phyloP scores from a whole-genome alignment of 2,329 filamentous ascomycete species.

The Arthroderma sp. region DNA sequence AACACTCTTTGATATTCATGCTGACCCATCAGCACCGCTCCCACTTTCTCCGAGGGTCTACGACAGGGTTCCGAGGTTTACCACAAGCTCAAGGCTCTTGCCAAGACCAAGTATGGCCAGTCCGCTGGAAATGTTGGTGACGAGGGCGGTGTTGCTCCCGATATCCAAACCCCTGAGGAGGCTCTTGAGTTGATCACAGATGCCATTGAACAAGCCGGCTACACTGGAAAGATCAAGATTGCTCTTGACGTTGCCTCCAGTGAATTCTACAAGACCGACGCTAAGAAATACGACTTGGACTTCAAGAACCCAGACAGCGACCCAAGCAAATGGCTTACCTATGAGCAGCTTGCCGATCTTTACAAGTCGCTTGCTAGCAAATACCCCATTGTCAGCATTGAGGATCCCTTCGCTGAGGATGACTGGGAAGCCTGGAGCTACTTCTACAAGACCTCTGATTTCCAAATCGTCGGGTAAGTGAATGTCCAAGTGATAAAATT shows the following conservation, averaged over 20 bases:
- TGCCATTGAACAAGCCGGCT: conserved; percentile 87
- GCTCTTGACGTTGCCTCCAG: conserved; percentile 98
- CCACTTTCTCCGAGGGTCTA: conserved; percentile 88
- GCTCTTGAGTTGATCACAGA: conserved; percentile 92
- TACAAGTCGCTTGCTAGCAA: conserved; percentile 82
- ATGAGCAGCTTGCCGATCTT: conserved; percentile 86
- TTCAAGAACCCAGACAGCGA: conserved; percentile 99
- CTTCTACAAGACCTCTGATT: conserved; percentile 98
- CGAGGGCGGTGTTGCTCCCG: conserved; percentile 97
- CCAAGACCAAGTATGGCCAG: conserved; percentile 99
- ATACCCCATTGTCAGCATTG: conserved; percentile 97
- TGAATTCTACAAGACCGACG: conserved; percentile 97
- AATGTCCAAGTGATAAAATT: neutral
- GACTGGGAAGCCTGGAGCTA: conserved; percentile 99
- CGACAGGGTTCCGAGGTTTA: conserved; percentile 96
- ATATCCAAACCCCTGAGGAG: conserved; percentile 95
- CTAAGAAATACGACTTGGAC: conserved; percentile 99
- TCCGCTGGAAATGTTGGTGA: conserved; percentile 98
- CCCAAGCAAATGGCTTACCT: conserved; percentile 93
- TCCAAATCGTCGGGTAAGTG: conserved; percentile 75
- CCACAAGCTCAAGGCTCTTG: conserved; percentile 89
- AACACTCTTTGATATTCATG: neutral
- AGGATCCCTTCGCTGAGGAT: conserved; percentile 98
- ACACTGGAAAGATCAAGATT: conserved; percentile 92
- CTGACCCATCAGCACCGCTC: conserved; percentile 48